Evolutionary conservation across 495 filamentous ascomycete species (phyloP).

Genomic region (Podospora didyma): DNA sequence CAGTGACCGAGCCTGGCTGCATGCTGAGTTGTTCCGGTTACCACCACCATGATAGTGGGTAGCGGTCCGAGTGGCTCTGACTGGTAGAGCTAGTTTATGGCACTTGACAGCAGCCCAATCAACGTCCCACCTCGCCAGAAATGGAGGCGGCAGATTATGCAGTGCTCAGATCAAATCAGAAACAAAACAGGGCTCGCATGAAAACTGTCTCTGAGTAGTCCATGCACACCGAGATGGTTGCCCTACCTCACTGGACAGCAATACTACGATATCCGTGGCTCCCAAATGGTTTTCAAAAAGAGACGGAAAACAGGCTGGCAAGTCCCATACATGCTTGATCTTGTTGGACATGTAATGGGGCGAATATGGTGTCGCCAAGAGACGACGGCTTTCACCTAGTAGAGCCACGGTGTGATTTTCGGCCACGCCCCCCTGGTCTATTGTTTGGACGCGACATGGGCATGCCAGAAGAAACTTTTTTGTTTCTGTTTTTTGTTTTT

Average conservation of each 20-base stretch:
- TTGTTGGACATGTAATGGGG: neutral
- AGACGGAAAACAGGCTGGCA: neutral
- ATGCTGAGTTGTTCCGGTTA: conserved; percentile 13
- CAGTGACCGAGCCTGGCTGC: conserved; percentile 17
- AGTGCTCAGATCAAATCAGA: neutral
- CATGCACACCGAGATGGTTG: conserved; percentile 1
- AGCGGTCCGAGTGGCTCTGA: conserved; percentile 15
- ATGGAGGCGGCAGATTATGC: neutral
- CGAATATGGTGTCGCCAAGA: neutral
- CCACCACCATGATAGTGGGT: neutral
- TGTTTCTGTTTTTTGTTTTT: conserved; percentile 15
- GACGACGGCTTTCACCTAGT: neutral
- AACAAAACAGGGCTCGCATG: neutral
- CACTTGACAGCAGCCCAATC: neutral
- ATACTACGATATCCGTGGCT: neutral
- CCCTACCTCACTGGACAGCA: conserved; percentile 1
- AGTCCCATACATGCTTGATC: neutral
- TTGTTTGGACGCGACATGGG: neutral
- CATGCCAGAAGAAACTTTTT: conserved; percentile 16
- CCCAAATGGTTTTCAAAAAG: neutral
- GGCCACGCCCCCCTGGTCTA: neutral
- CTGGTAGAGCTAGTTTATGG: neutral
- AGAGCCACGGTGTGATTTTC: conserved; percentile 1
- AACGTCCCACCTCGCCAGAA: conserved; percentile 2
- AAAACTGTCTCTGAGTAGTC: neutral